These are phyloP conservation scores for Juglanconis oblonga DNA, from an alignment of 2,329 filamentous ascomycete species.

Conservation along the genomic window DNA sequence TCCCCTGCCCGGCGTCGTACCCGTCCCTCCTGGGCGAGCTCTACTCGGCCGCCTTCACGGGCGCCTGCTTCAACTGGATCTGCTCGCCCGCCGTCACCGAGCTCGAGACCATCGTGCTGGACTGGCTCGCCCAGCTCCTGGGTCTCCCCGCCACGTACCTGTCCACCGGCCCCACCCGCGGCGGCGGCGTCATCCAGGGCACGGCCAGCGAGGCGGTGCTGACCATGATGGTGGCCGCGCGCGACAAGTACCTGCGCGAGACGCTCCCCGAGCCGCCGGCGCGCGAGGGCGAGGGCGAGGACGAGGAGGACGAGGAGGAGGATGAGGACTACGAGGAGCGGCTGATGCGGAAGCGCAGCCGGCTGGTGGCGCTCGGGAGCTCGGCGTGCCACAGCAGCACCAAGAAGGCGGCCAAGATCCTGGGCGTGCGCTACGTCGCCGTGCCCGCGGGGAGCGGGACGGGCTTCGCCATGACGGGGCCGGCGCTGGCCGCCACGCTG, in stretches of 20 bases:
- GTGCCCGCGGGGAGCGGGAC: conserved; percentile 62
- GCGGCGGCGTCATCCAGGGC: conserved; percentile 93
- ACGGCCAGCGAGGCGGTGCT: conserved; percentile 85
- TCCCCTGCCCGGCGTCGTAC: conserved; percentile 77
- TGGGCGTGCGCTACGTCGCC: conserved; percentile 75
- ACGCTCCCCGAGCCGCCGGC: conserved; percentile 45
- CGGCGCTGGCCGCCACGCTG: conserved; percentile 59
- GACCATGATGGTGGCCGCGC: conserved; percentile 81
- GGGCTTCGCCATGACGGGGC: conserved; percentile 68
- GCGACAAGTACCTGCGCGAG: conserved; percentile 71
- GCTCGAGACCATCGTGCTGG: conserved; percentile 86
- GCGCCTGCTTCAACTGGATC: conserved; percentile 95
- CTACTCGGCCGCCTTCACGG: conserved; percentile 84
- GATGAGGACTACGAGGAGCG: conserved; percentile 66
- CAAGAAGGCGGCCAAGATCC: conserved; percentile 82
- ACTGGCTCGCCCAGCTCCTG: conserved; percentile 82
- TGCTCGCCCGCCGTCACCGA: conserved; percentile 91
- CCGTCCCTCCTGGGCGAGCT: conserved; percentile 88
- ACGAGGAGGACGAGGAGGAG: conserved; percentile 37
- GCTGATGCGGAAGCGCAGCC: conserved; percentile 62
- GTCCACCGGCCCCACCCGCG: conserved; percentile 65
- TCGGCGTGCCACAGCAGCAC: conserved; percentile 79
- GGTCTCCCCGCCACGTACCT: conserved; percentile 70
- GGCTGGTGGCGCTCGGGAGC: conserved; percentile 77
- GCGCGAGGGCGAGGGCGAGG: conserved; percentile 27